A percentile compares a stretch with the other conserved stretches of the same genome.
phyloP scores from a whole-genome alignment of 2,329 filamentous ascomycete species.

The Ophiostoma novo-ulmi region DNA sequence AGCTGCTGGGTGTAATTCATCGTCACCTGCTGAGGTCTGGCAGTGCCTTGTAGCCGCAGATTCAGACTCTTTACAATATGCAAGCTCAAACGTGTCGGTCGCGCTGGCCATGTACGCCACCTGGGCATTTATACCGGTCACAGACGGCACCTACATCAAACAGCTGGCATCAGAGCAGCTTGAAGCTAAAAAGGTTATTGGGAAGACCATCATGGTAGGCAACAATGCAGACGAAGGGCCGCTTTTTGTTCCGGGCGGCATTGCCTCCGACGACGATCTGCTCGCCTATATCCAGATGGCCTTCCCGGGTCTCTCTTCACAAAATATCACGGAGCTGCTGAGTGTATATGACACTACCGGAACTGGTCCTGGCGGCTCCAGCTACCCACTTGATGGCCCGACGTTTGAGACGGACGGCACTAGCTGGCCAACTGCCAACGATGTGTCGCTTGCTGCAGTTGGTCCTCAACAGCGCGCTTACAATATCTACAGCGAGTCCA shows the following conservation, averaged over 20 bases:
- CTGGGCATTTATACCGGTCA: slow-evolving; percentile 36
- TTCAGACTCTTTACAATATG: slow-evolving; percentile 31
- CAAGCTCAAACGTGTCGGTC: slow-evolving; percentile 28
- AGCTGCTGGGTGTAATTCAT: slow-evolving; percentile 37
- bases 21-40: slow-evolving; percentile 28
- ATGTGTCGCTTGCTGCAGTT: slow-evolving; percentile 34
- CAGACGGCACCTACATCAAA: slow-evolving; percentile 34
- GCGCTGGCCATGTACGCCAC: slow-evolving; percentile 26
- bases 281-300: slow-evolving; percentile 37
- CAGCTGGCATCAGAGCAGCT: slow-evolving; percentile 33
- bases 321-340: slow-evolving; percentile 34
- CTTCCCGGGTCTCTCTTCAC: slow-evolving; percentile 39
- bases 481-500: slow-evolving; percentile 48
- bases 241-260: slow-evolving; percentile 41
- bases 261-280: slow-evolving; percentile 40
- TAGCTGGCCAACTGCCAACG: slow-evolving; percentile 26
- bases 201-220: slow-evolving; percentile 29
- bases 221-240: slow-evolving; percentile 49
- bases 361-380: slow-evolving; percentile 27
- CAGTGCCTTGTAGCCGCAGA: slow-evolving; percentile 32
- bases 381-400: slow-evolving; percentile 27
- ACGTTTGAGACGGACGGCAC: slow-evolving; percentile 37
- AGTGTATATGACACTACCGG: slow-evolving; percentile 7
- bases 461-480: slow-evolving; percentile 48
- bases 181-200: slow-evolving; percentile 32